Base-by-base conservation (phyloP, 257 asterid species). In the Plantago ovata region DNA sequence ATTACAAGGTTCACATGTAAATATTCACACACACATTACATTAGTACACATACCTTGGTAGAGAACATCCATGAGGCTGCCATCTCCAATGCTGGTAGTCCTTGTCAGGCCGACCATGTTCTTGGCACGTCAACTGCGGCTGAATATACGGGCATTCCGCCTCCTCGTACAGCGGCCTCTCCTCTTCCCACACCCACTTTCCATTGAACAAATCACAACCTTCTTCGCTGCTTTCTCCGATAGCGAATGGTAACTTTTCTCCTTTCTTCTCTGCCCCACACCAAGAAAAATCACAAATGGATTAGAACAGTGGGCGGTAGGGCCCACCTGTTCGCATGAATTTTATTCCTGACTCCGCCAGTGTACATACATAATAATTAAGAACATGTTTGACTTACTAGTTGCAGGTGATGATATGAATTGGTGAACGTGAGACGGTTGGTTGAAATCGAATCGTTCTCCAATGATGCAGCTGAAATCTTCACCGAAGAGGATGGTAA, bases 61-160 rank as follows among this genome's bases (percentile, higher is more conserved):
- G 81, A 21, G 79, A 62, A 52, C 98, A 93, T 7, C 75, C 80
- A 63, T 75, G 78, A 53, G 98, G 98, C 71, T 93, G 87, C 98
- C 98, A 93, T 71, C 95, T 75, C 98, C 97, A 84, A 1, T 76
- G 72, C 41, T 75, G 96, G 38, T 93, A 86, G 19, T 76, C 95
- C 53, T 65, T 89, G 6, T 93, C 98, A 16, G 92, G 95, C 11
- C 96, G 92, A 63, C 98, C 95, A 40, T 77, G 94, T 38, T 79
- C 86, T 60, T 73, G 95, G 52, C 98, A 93, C 20, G 98, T 86
- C 60, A 85, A 76, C 81, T 93, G 98, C 12, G 97, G 98, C 67
- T 80, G 97, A 13, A 93, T 86, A 72, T 89, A 93, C 9, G 95
- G 97, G 19, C 98, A 93, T 47, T 93, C 97, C 24, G 60, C 61